Percentiles rank a stretch among this genome's conserved stretches.
Evolutionary conservation across 1,284 basidiomycete species (phyloP).

Genomic region (Rhodotorula sp.): DNA sequence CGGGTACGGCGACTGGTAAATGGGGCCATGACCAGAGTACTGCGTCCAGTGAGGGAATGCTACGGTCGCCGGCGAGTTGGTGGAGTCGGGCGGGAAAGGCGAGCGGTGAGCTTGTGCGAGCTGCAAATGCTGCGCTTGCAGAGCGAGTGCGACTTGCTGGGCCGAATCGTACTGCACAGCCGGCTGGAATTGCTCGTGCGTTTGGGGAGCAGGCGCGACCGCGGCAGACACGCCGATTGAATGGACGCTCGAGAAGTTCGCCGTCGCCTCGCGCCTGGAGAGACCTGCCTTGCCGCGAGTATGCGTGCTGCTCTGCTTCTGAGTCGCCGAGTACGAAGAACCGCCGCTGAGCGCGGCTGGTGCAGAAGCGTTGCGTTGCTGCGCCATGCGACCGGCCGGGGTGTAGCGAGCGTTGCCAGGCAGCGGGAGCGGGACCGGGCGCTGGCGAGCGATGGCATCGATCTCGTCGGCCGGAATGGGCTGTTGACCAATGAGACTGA

Average conservation of each 20-base stretch:
- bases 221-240: no score
- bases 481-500: neutral
- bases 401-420: constrained; percentile 39
- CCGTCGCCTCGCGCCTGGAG: no score
- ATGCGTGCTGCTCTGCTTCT: no score
- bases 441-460: neutral
- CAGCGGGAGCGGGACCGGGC: constrained; percentile 19
- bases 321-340: no score
- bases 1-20: no score
- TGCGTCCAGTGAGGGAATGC: neutral
- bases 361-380: constrained; percentile 12
- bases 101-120: neutral
- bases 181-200: neutral
- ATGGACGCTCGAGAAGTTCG: no score
- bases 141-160: neutral
- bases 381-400: constrained; percentile 11
- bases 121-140: neutral
- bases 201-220: no score
- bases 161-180: neutral
- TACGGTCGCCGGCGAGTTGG: neutral
- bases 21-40: no score
- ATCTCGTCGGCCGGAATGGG: constrained; percentile 7
- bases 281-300: no score
- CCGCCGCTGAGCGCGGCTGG: neutral
- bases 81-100: neutral